Evolutionary conservation across 805 yeast genomes (phyloP), one percentile per base, ranked within the genome.

Genomic region (Zygoascus biomembranicola): DNA sequence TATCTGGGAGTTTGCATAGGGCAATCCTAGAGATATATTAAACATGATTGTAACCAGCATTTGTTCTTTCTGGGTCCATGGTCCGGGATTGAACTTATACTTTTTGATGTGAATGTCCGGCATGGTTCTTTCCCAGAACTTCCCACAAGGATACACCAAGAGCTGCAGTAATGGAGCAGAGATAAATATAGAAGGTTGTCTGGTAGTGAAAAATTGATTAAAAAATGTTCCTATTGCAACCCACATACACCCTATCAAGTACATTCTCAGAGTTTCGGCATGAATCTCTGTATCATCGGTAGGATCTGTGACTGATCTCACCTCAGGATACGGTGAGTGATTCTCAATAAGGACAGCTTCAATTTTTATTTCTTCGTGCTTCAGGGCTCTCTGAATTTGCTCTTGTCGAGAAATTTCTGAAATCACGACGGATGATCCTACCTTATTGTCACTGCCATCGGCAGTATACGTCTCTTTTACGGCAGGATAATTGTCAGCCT

Each of bases 31-130:
- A 16, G 55, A 51, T 23, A 52, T 54, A 35, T 49, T 52, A 32
- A 57, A 47, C 32, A 57, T 57, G 16, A 57, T 55, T 11, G 86
- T 77, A 9, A 82, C 70, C 54, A 82, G 73, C 83, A 81, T 80
- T 63, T 82, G 87, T 61, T 82, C 87, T 63, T 82, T 82, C 57
- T 66, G 69, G 43, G 73, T 69, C 82, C 84, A 82, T 16, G 83
- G 84, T 10, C 85, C 84, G 8, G 85, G 84, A 61, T 63, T 81
- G 55, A 80, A 66, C 9, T 73, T 70, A 54, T 66, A 60, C 59
- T 73, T 68, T 28, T 61, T 67, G 50, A 73, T 35, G 5, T 66
- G 69, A 59, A 77, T 61, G 5, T 75, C 71, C 28, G 85, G 84
- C 18, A 79, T 55, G 71, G 69, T 59, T 32, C 18, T 45, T n/a